Evolutionary conservation across 2,329 filamentous ascomycete genomes (phyloP), one percentile per base, ranked within the genome.

Genomic region (Teratosphaeria pseudoeucalypti): DNA sequence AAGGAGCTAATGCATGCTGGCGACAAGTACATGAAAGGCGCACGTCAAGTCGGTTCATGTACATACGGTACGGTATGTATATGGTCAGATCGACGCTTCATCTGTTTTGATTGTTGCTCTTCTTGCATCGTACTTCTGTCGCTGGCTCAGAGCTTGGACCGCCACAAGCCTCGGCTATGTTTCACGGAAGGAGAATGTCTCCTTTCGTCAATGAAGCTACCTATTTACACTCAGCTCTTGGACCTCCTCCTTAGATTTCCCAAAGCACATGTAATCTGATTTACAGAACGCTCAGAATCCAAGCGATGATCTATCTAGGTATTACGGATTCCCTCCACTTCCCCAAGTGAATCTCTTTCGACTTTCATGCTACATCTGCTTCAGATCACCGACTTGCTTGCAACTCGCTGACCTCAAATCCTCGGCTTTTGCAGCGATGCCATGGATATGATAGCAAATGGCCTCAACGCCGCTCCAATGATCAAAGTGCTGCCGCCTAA

Each of bases 401-500:
- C 29, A 32, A 32, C 29, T 32, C 29, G 29, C 29, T 32, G 29
- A 32, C 29, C 12, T 32, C 16, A 4, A 53, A 12, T 11, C 52
- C 52, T 16, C 52, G 14, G 52, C 52, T 49, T 49, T 49, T 19
- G 43, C 43, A 23, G 43, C 43, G n/a, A 49, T 49, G 43, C 32
- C 23, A 32, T 16, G 39, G 11, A 12, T 27, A n/a, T 19, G 5
- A 7, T 32, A 43, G 37, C 37, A 43, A 16, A 6, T 32, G 16
- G 4, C 5, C 37, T 43, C 4, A 52, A 56, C 27, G 57, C 57
- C 57, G 43, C 53, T 49, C 16, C 57, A 27, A 52, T 52, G 57
- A 37, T 56, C 43, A 49, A 34, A 55, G 43, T 62, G 68, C 70
- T 72, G 70, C 65, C 68, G 69, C 69, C 70, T 71, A 71, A 52